Conservation (phyloP, 306 rosid genomes). For the Gastrolobium bilobum region DNA sequence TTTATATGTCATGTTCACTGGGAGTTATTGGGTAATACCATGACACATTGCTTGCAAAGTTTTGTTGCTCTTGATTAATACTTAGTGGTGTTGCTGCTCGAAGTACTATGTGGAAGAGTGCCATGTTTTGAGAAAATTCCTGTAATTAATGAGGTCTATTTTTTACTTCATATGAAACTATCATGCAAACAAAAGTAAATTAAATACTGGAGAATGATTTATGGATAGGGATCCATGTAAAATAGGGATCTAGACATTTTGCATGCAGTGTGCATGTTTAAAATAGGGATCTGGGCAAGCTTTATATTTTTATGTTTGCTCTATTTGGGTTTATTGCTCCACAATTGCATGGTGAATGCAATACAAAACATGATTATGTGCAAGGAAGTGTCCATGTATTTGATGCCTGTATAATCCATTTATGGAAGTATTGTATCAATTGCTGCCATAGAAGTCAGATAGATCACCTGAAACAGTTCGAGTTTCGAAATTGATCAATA, state of each 20-base stretch:
- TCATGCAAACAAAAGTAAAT: background rate
- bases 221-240: background rate
- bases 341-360: constrained; percentile 46
- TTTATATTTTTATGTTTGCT: constrained; percentile 16
- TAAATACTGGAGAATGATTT: constrained; percentile 14
- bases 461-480: constrained; percentile 65
- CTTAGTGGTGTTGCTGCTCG: background rate
- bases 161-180: constrained; percentile 20
- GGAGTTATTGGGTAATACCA: constrained; percentile 16
- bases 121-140: background rate
- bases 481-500: constrained; percentile 84
- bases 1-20: constrained; percentile 30
- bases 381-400: constrained; percentile 58
- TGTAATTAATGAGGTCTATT: constrained; percentile 21
- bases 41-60: background rate
- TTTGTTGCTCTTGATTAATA: constrained; percentile 25
- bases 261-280: background rate
- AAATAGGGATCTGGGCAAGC: background rate
- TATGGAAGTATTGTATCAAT: constrained; percentile 65
- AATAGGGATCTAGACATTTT: constrained; percentile 29
- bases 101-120: constrained; percentile 10
- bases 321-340: constrained; percentile 38
- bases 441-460: constrained; percentile 67
- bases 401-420: constrained; percentile 58
- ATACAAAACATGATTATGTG: constrained; percentile 55